Base-by-base conservation (phyloP, 768 basidiomycete species). In the Hericium rajendrae region DNA sequence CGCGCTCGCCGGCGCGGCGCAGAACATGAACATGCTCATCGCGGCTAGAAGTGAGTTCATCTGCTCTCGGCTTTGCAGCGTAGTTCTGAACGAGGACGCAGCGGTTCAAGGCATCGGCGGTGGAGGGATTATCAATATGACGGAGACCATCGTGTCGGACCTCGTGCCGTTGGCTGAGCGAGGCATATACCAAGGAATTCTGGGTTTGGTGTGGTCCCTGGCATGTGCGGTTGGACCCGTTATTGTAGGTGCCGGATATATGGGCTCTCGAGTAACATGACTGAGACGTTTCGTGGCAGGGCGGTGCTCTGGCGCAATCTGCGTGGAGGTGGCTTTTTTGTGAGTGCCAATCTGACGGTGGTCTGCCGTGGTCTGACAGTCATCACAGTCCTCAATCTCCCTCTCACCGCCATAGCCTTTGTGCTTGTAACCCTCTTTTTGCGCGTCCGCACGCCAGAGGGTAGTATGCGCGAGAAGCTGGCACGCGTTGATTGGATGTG, bases 401-500 rank as follows among this genome's bases (percentile, higher is more conserved):
- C 73, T 11, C 62, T 73, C 37, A 67, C 68, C 6, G 58, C 63
- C n/a, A 13, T 74, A 6, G 59, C 65, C 2, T 65, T 60, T 1
- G 59, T 55, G 6, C 16, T 72, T 4, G 60, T 71, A 18, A 54
- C 68, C 13, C 13, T 69, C 32, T 69, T 67, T 55, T 63, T 75
- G 26, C 63, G 65, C 13, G 58, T 75, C 8, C 69, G 67, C 6
- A 63, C 63, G 6, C 73, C 75, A 0, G 37, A 66, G 5, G 73
- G 68, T 10, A 62, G 60, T 2, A 59, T 66, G 20, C 46, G 58
- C 16, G 43, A 68, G 22, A 75, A 74, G 59, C 40, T 75, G 12
- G 46, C 48, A 1, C 66, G 69, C 9, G 65, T 76, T 56, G 74
- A 76, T 56, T 73, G 70, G 72, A 69, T 70, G 73, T 76, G 40